phyloP scores from a whole-genome alignment of 2,329 filamentous ascomycete genomes.

The Colletotrichum abscissum region DNA sequence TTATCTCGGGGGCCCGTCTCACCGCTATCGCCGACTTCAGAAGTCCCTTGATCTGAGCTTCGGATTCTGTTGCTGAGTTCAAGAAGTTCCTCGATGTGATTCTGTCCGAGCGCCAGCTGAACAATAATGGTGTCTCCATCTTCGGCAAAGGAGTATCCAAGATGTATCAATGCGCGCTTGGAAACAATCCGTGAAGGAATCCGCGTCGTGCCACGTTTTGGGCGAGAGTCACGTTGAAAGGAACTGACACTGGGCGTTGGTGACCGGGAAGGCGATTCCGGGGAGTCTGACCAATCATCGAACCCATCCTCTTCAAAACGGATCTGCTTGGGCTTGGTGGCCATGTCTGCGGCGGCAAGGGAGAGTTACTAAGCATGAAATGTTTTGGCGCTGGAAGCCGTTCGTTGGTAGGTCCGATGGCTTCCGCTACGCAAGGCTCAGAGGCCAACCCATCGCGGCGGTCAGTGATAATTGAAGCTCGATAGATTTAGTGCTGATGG shows the following conservation, averaged over 20 bases:
- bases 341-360: neutral
- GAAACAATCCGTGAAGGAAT: slow-evolving; percentile 86
- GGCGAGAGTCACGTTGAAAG: slow-evolving; percentile 43
- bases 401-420: neutral
- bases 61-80: slow-evolving; percentile 73
- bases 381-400: neutral
- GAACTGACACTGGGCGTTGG: slow-evolving; percentile 4
- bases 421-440: neutral
- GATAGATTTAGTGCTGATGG: neutral
- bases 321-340: neutral
- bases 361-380: neutral
- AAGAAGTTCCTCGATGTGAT: slow-evolving; percentile 91
- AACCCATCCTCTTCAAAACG: slow-evolving; percentile 6
- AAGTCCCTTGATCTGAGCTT: neutral
- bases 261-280: neutral
- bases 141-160: slow-evolving; percentile 87
- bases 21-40: neutral
- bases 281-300: slow-evolving; percentile 2
- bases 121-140: slow-evolving; percentile 87
- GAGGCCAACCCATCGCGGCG: neutral
- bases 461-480: neutral
- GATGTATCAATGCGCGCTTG: slow-evolving; percentile 81
- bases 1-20: neutral
- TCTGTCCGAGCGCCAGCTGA: slow-evolving; percentile 83
- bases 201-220: slow-evolving; percentile 88